phyloP scores from a whole-genome alignment of 2,329 filamentous ascomycete genomes.

The Sporothrix schenckii region DNA sequence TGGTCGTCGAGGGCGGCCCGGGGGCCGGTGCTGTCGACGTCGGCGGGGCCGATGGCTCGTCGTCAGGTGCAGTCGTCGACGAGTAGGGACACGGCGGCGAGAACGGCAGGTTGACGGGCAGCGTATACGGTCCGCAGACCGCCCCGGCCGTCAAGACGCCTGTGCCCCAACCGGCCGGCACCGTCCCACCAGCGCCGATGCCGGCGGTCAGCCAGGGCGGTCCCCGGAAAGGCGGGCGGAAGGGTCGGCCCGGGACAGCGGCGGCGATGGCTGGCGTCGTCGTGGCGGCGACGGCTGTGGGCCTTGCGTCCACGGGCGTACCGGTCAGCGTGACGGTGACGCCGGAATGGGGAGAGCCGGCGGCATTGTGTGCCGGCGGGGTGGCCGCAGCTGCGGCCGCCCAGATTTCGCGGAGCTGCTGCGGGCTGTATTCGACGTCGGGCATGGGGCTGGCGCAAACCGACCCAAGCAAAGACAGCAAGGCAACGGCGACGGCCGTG shows the following conservation, averaged over 20 bases:
- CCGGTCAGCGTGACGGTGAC: neutral
- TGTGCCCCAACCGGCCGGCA: conserved; percentile 18
- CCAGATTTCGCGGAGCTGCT: neutral
- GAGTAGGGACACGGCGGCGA: conserved; percentile 27
- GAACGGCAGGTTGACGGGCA: conserved; percentile 27
- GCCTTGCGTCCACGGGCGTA: neutral
- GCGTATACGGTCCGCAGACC: conserved; percentile 25
- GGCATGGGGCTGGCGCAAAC: neutral
- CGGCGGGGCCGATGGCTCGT: neutral
- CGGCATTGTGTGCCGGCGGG: neutral
- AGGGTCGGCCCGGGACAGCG: neutral
- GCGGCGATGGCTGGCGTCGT: neutral
- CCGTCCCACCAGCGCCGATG: neutral
- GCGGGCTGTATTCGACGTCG: neutral
- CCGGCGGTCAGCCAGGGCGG: conserved; percentile 17
- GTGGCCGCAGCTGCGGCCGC: neutral
- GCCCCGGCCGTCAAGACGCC: conserved; percentile 26
- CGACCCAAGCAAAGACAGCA: neutral
- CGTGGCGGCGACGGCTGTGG: neutral
- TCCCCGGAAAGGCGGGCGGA: neutral
- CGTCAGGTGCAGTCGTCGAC: neutral
- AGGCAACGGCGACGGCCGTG: neutral
- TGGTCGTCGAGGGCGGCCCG: neutral
- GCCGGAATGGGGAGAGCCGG: neutral
- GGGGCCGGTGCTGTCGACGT: neutral